Conservation (phyloP, 2,329 filamentous ascomycete species). For the Arthrobotrys pseudoclavata region DNA sequence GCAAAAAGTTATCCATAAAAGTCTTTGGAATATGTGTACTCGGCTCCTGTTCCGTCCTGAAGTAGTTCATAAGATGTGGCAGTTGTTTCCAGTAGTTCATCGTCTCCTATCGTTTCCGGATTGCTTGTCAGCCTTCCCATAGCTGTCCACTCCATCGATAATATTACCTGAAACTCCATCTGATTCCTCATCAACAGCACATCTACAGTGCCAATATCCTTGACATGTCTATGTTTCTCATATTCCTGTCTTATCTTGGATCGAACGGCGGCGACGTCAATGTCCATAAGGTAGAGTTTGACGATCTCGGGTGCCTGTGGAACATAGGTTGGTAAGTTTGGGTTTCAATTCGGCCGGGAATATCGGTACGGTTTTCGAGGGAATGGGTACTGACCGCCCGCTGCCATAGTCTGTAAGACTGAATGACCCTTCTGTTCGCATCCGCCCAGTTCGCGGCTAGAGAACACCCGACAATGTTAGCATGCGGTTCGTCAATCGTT, state of each 20-base stretch:
- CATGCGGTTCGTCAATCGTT: slow-evolving; percentile 14
- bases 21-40: slow-evolving; percentile 82
- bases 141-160: slow-evolving; percentile 72
- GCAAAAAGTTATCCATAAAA: slow-evolving; percentile 95
- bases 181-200: slow-evolving; percentile 91
- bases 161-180: slow-evolving; percentile 86
- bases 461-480: slow-evolving; percentile 18
- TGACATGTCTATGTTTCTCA: slow-evolving; percentile 92
- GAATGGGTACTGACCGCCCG: slow-evolving; percentile 81
- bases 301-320: slow-evolving; percentile 93
- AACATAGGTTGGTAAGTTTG: slow-evolving; percentile 8
- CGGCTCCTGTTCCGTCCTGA: slow-evolving; percentile 86
- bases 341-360: not conserved
- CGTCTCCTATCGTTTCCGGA: slow-evolving; percentile 78
- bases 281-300: slow-evolving; percentile 93
- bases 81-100: slow-evolving; percentile 99
- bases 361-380: not conserved
- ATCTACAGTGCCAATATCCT: slow-evolving; percentile 88
- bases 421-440: slow-evolving; percentile 86
- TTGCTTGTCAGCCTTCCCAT: slow-evolving; percentile 71
- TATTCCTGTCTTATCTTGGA: slow-evolving; percentile 97
- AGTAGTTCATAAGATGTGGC: slow-evolving; percentile 95
- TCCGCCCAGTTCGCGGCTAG: slow-evolving; percentile 76
- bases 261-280: slow-evolving; percentile 87
- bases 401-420: slow-evolving; percentile 94